Evolutionary conservation across 306 rosid genomes (phyloP), one percentile per base, ranked within the genome.

Genomic region (Argentina anserina): DNA sequence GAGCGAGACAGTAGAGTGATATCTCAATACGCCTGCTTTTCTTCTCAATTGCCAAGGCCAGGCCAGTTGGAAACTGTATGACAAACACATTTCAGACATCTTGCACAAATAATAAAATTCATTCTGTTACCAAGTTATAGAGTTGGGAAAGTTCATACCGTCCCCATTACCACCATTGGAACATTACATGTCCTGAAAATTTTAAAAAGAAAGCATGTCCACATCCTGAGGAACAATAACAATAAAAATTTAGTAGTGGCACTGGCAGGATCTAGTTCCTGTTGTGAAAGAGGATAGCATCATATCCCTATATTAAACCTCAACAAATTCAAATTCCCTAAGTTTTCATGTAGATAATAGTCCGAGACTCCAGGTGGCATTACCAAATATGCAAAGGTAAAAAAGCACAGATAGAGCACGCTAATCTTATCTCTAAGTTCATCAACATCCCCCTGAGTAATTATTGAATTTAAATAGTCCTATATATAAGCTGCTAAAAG

Each of bases 11-110:
- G 75, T 94, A 94, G 39, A 94, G 87, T 52, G 99, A 94, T 77
- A 94, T 81, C 85, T 86, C 91, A n/a, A 78, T 91, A 64, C 99
- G 85, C 77, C 97, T 85, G 81, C 94, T 94, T 85, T 91, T 89
- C 86, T 89, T 89, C 85, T 86, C 93, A n/a, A 89, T 88, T 68
- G 82, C 81, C 76, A 88, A 76, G 70, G 88, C 86, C 18, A 94
- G 80, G 40, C 99, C 99, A 0, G 99, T 75, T 20, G 96, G 94
- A 72, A 88, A 88, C 99, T 94, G 90, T 79, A 67, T 42, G 21
- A 77, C 43, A 75, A 79, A 77, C 42, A 69, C 10, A 43, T 43
- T 17, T 21, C 11, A 69, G 33, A 52, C 41, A 20, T 15, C 21
- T 58, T 43, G 18, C 37, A 50, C 67, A 52, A 33, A 69, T 11